Conservation (phyloP, 306 rosid species). For the Sicyos edulis region DNA sequence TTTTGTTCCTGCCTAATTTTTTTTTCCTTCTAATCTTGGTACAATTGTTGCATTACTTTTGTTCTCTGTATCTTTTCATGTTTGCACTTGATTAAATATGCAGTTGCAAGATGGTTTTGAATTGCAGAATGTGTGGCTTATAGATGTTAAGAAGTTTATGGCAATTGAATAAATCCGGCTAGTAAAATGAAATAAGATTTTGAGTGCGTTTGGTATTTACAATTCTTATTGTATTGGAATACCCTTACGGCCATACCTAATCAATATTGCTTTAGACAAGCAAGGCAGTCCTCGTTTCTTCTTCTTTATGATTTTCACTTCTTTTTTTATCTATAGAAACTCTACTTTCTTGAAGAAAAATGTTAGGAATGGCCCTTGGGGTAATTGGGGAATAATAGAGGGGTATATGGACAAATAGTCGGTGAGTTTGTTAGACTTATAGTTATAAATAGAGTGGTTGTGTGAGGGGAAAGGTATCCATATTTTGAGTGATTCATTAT, state of each 20-base stretch:
- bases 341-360: background rate
- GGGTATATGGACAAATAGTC: too few relatives aligned
- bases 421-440: too few relatives aligned
- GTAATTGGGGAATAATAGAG: too few relatives aligned
- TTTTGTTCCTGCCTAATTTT: background rate
- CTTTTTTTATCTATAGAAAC: background rate
- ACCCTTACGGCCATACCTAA: too few relatives aligned
- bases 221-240: background rate
- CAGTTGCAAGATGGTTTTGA: background rate
- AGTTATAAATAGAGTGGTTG: too few relatives aligned
- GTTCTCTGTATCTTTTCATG: background rate
- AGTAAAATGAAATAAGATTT: slow-evolving; percentile 5
- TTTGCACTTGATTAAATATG: background rate
- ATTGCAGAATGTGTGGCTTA: background rate
- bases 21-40: too few relatives aligned
- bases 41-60: background rate
- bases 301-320: background rate
- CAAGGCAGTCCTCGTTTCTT: background rate
- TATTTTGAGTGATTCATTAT: too few relatives aligned
- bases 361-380: too few relatives aligned
- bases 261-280: background rate
- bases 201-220: background rate
- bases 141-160: background rate
- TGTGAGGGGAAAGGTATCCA: too few relatives aligned
- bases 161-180: background rate